Conservation (phyloP, 176 grass and related monocot species). For the Oryza meyeriana region DNA sequence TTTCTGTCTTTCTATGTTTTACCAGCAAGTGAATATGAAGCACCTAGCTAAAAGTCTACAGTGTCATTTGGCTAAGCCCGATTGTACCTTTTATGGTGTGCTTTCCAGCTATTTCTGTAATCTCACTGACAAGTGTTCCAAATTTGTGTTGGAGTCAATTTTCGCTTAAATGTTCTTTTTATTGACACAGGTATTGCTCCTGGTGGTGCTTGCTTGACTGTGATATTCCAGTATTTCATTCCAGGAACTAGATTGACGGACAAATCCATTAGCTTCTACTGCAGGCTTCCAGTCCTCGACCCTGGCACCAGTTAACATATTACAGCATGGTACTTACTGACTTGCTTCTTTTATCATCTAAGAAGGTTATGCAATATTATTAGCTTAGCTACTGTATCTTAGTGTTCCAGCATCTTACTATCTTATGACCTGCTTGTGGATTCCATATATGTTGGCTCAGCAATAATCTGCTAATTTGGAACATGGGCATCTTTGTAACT, state of each 20-base stretch:
- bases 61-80: constrained; percentile 93
- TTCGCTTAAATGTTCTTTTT: not conserved
- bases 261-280: constrained; percentile 97
- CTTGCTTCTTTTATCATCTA: not conserved
- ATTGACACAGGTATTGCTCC: constrained; percentile 67
- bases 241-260: constrained; percentile 75
- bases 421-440: constrained; percentile 21
- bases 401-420: not conserved
- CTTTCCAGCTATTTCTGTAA: constrained; percentile 16
- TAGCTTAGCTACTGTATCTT: constrained; percentile 14
- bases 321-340: not conserved
- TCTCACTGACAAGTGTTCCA: not conserved
- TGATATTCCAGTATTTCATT: constrained; percentile 95
- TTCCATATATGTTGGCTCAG: constrained; percentile 24
- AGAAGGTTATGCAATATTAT: constrained; percentile 22
- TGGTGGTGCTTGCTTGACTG: constrained; percentile 84
- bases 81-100: constrained; percentile 92
- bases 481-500: not conserved
- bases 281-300: constrained; percentile 86
- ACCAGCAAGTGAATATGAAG: constrained; percentile 87
- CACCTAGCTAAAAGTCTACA: constrained; percentile 84
- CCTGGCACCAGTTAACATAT: constrained; percentile 53
- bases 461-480: constrained; percentile 12
- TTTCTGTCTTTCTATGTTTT: constrained; percentile 31
- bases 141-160: not conserved